A percentile compares a stretch with the other conserved stretches of the same genome.
phyloP scores from a whole-genome alignment of 768 basidiomycete species.

The Kwoniella shandongensis region DNA sequence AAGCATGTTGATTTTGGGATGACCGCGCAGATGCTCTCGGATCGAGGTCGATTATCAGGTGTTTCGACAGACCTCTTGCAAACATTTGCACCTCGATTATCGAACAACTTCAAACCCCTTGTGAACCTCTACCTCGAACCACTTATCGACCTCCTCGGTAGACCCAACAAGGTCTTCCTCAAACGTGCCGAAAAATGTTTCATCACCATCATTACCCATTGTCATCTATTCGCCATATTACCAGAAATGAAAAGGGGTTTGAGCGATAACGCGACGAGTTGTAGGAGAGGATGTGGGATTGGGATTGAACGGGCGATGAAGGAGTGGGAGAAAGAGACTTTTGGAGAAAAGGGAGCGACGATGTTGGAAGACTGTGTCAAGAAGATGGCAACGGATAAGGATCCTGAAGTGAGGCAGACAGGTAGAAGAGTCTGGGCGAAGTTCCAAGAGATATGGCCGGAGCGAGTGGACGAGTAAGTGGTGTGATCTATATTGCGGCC shows the following conservation, averaged over 20 bases:
- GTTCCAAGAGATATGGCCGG: constrained; percentile 51
- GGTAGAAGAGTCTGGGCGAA: constrained; percentile 54
- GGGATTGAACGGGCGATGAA: constrained; percentile 41
- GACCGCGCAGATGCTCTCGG: constrained; percentile 46
- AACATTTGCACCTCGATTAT: constrained; percentile 53
- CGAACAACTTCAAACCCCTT: constrained; percentile 50
- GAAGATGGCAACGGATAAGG: constrained; percentile 54
- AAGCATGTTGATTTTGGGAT: not conserved
- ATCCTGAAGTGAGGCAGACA: constrained; percentile 52
- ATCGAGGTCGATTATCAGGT: constrained; percentile 49
- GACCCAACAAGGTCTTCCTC: constrained; percentile 56
- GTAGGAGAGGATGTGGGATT: constrained; percentile 39
- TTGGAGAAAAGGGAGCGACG: constrained; percentile 38
- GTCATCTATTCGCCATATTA: constrained; percentile 50
- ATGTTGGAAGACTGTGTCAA: constrained; percentile 52
- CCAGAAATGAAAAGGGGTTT: constrained; percentile 48
- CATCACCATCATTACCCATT: constrained; percentile 52
- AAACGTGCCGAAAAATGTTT: constrained; percentile 53
- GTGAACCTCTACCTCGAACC: constrained; percentile 53
- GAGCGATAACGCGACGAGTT: constrained; percentile 48
- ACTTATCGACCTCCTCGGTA: constrained; percentile 52
- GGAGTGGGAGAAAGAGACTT: constrained; percentile 46
- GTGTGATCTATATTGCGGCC: not conserved
- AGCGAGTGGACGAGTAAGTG: constrained; percentile 52
- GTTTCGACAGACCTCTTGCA: constrained; percentile 53